A percentile compares a stretch with the other conserved stretches of the same genome.
phyloP scores from a whole-genome alignment of 768 basidiomycete species.

The Lentinula guzmanii region DNA sequence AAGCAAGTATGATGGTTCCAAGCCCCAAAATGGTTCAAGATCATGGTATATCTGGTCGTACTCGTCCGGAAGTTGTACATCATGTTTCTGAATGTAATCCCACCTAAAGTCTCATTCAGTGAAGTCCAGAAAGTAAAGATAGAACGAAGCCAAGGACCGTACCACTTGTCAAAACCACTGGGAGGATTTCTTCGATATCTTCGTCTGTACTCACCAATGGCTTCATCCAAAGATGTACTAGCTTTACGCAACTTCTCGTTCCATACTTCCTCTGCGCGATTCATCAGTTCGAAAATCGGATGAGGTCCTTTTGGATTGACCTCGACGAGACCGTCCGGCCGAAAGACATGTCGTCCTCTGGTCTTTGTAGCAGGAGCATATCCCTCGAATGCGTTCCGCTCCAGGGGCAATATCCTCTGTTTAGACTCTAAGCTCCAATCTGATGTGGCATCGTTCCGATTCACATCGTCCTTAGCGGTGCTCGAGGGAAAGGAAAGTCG shows the following conservation, averaged over 20 bases:
- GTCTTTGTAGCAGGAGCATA: background rate
- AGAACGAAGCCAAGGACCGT: constrained; percentile 3
- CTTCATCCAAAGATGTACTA: constrained; percentile 30
- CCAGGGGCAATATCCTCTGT: background rate
- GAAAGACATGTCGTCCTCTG: background rate
- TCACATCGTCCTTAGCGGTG: background rate
- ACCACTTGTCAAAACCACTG: constrained; percentile 44
- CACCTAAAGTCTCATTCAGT: constrained; percentile 25
- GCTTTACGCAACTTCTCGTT: constrained; percentile 26
- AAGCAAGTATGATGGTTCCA: constrained; percentile 26
- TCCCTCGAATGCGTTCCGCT: background rate
- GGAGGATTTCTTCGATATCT: constrained; percentile 33
- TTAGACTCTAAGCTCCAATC: background rate
- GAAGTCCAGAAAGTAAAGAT: background rate
- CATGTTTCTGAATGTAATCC: constrained; percentile 35
- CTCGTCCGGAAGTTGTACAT: constrained; percentile 47
- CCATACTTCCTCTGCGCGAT: constrained; percentile 32
- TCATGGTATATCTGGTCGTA: constrained; percentile 45
- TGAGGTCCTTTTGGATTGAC: constrained; percentile 31
- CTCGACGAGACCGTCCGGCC: constrained; percentile 24
- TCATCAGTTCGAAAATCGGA: constrained; percentile 39
- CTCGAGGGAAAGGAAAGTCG: background rate
- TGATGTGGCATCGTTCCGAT: too few species aligned
- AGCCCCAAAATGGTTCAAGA: constrained; percentile 38
- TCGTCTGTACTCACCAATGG: constrained; percentile 31